These are phyloP conservation scores for Mucor plumbeus DNA, from an alignment of 371 early-diverging fungal genomes.

Conservation along the genomic window DNA sequence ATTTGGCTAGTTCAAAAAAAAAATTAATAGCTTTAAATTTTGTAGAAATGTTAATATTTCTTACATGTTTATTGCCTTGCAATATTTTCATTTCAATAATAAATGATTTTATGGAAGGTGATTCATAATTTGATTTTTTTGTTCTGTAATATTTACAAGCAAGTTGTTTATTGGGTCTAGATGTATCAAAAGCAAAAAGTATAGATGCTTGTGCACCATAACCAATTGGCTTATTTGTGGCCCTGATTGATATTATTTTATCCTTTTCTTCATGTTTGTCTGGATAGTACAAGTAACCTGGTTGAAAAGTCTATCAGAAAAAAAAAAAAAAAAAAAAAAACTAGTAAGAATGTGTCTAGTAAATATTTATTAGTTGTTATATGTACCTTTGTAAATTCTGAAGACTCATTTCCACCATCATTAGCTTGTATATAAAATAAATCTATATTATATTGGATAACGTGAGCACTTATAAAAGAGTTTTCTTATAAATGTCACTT, in stretches of 20 bases:
- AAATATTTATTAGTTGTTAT: background rate
- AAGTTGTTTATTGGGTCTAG: background rate
- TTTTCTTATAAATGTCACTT: background rate
- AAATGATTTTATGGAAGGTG: background rate
- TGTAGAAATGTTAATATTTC: background rate
- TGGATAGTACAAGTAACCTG: constrained; percentile 3
- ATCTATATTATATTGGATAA: background rate
- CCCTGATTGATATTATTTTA: background rate
- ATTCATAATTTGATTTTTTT: background rate
- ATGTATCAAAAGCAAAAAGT: constrained; percentile 1
- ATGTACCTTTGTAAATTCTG: background rate
- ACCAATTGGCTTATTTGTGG: background rate
- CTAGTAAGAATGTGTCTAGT: background rate
- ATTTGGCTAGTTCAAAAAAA: constrained; percentile 10
- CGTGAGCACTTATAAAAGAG: background rate
- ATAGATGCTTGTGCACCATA: constrained; percentile 10
- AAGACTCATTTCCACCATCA: no score
- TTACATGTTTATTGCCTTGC: constrained; percentile 23
- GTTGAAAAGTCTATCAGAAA: background rate
- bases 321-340: background rate
- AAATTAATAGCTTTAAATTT: no score
- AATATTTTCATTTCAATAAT: constrained; percentile 9
- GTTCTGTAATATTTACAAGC: constrained; percentile 7
- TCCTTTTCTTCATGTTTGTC: background rate
- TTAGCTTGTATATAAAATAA: background rate